Conservation (phyloP, 2,329 filamentous ascomycete species). For the Botrytis pseudocinerea region DNA sequence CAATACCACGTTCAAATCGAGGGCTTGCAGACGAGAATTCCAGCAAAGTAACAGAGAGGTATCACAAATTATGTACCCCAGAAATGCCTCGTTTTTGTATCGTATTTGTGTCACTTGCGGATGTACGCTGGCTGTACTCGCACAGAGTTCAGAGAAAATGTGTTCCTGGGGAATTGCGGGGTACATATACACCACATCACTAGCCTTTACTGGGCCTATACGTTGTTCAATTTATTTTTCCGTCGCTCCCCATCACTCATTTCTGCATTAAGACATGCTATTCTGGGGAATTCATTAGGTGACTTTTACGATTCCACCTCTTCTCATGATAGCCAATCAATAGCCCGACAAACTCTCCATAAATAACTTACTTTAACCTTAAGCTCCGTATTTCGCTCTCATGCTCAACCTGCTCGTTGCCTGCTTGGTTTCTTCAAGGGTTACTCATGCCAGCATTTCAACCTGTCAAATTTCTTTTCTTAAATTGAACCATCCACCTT, state of each 20-base stretch:
- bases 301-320: background rate
- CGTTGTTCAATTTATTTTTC: background rate
- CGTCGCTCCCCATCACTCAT: no score
- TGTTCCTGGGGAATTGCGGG: conserved; percentile 6
- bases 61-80: conserved; percentile 3
- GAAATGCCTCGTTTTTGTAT: background rate
- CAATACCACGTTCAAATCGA: background rate
- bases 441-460: background rate
- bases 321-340: no score
- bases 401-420: background rate
- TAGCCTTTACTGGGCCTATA: background rate
- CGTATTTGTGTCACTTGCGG: background rate
- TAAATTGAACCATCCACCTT: background rate
- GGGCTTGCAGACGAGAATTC: conserved; percentile 7
- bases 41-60: background rate
- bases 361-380: background rate
- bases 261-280: background rate
- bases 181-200: background rate
- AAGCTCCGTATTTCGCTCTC: background rate
- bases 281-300: background rate
- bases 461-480: background rate
- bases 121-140: background rate
- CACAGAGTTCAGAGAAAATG: background rate
- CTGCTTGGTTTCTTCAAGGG: background rate
- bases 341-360: background rate